Conservation (phyloP, 768 basidiomycete genomes). For the Xerocomellus dryophilus region DNA sequence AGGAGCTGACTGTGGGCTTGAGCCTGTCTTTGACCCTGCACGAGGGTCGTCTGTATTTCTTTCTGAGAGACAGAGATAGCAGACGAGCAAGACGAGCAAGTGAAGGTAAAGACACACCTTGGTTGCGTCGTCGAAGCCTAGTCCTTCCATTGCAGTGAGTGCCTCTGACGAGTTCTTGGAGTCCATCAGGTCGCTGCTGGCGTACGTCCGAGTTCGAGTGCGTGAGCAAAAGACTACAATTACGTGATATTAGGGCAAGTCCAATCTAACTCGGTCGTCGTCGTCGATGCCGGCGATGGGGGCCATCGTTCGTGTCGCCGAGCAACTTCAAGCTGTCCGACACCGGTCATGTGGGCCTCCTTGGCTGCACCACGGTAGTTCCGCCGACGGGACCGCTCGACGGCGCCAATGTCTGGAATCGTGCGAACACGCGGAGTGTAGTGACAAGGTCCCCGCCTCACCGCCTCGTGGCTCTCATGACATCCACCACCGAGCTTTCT, state of each 20-base stretch:
- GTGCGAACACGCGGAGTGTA: constrained; percentile 28
- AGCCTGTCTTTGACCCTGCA: constrained; percentile 77
- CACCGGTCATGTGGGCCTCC: neutral
- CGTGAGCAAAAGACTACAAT: constrained; percentile 26
- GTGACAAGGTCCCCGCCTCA: constrained; percentile 30
- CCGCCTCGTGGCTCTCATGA: constrained; percentile 43
- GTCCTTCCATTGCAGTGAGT: constrained; percentile 37
- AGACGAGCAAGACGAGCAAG: constrained; percentile 3
- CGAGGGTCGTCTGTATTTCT: constrained; percentile 77
- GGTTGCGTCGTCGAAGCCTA: constrained; percentile 68
- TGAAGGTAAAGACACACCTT: constrained; percentile 45
- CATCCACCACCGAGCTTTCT: constrained; percentile 40
- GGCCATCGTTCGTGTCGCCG: constrained; percentile 1
- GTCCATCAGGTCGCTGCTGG: constrained; percentile 14
- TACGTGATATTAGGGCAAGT: constrained; percentile 24
- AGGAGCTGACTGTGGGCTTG: constrained; percentile 76
- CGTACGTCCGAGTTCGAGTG: neutral
- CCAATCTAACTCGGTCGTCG: neutral
- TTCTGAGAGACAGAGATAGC: constrained; percentile 46
- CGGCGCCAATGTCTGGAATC: constrained; percentile 20
- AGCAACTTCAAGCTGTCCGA: constrained; percentile 2
- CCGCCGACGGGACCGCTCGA: constrained; percentile 5
- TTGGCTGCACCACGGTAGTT: neutral
- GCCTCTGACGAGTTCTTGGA: constrained; percentile 26
- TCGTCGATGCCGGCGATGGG: constrained; percentile 9